Base-by-base conservation (phyloP, 306 rosid species). In the Coriaria nepalensis region DNA sequence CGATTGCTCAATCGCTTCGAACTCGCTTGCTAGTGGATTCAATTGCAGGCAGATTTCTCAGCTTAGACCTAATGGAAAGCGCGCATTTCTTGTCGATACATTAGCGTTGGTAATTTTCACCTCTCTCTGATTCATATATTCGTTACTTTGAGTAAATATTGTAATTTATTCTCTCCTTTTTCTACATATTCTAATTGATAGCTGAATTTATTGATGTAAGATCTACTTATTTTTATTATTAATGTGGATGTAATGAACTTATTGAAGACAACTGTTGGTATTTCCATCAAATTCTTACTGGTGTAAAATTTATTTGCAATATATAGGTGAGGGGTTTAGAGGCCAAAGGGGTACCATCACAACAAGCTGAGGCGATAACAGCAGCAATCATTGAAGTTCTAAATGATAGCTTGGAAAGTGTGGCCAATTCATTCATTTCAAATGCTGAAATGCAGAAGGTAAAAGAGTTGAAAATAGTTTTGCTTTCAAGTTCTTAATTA, bases 291-390 rank as follows among this genome's bases (percentile, higher is more conserved):
- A 20, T 20, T 20, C 29, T 20, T 68, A 39, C 15, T 60, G 10
- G 13, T 52, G 51, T 13, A 33, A 47, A 39, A 60, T 5, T 68
- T 53, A 5, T 49, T 32, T 1, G 37, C 20, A 34, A 10, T 3
- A 40, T 37, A 33, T 40, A 76, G 83, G 74, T 73, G 5, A 66
- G 83, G 67, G 57, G 67, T 40, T 73, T 80, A 51, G 88, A 80
- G 13, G 72, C 78, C 5, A 37, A 76, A 0, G 88, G 83, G 0
- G 49, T 76, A 6, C 83, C 83, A 6, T 53, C 83, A 7, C 65
- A 62, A 52, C 88, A 80, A 41, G 83, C 88, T 5, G 88, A 80
- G 60, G 88, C 81, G 0, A 76, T 80, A 41, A 76, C 81, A 10
- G 57, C 72, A 11, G 76, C 78, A 0, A 62, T 80, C 5, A 76